These are phyloP conservation scores for Paracamarosporium sp. DNA, from an alignment of 2,329 filamentous ascomycete genomes.

Conservation along the genomic window DNA sequence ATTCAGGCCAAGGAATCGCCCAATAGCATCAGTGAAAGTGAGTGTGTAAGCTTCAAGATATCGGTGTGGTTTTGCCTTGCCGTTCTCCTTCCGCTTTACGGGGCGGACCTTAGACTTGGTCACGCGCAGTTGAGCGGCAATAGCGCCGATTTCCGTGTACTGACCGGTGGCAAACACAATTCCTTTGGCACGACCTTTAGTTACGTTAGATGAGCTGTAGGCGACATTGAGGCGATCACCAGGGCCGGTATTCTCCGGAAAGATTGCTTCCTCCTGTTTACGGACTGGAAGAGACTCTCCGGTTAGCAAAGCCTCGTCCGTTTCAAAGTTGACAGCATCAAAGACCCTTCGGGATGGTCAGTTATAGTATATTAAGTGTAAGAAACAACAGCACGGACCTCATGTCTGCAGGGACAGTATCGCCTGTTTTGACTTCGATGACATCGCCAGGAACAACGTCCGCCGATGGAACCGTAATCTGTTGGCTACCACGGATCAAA, in stretches of 20 bases:
- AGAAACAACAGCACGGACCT: too few species aligned
- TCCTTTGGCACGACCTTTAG: slow-evolving; percentile 71
- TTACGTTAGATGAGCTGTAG: slow-evolving; percentile 73
- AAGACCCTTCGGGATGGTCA: too few species aligned
- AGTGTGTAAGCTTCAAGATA: slow-evolving; percentile 57
- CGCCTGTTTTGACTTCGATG: slow-evolving; percentile 66
- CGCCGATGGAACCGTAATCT: slow-evolving; percentile 59
- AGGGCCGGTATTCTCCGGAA: slow-evolving; percentile 61
- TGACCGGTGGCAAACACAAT: slow-evolving; percentile 73
- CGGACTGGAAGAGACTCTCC: slow-evolving; percentile 72
- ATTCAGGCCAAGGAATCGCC: slow-evolving; percentile 48
- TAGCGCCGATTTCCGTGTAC: slow-evolving; percentile 75
- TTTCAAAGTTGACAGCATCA: slow-evolving; percentile 75
- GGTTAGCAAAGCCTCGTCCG: slow-evolving; percentile 74
- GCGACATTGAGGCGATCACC: slow-evolving; percentile 74
- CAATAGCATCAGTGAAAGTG: slow-evolving; percentile 51
- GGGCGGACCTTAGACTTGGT: slow-evolving; percentile 46
- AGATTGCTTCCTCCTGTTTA: slow-evolving; percentile 65
- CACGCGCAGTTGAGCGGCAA: slow-evolving; percentile 70
- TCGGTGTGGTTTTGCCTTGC: slow-evolving; percentile 38
- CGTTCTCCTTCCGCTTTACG: slow-evolving; percentile 49
- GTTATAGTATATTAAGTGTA: too few species aligned
- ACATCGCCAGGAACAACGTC: slow-evolving; percentile 72
- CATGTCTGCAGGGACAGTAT: slow-evolving; percentile 73
- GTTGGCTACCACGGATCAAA: slow-evolving; percentile 60